Evolutionary conservation across 441 rosid species (phyloP).

Genomic region (Bruguiera hainesii): DNA sequence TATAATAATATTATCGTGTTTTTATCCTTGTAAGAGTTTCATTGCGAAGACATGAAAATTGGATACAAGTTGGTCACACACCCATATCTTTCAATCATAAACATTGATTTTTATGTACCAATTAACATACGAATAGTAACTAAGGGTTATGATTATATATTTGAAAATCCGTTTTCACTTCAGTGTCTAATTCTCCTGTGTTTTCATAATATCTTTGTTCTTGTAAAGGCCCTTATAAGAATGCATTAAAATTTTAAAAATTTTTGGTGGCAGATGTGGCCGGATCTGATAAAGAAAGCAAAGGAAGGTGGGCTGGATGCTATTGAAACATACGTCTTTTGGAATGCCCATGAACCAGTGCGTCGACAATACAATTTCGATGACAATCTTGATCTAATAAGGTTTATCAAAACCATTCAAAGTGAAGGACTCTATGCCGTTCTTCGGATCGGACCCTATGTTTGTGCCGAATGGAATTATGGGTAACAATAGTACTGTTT

Average conservation of each 20-base stretch:
- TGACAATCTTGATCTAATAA: slow-evolving; percentile 36
- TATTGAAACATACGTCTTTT: slow-evolving; percentile 73
- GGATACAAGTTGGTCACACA: no score
- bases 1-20: no score
- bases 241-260: no score
- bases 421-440: slow-evolving; percentile 37
- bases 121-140: no score
- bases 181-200: no score
- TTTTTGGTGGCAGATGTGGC: slow-evolving; percentile 57
- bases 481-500: slow-evolving; percentile 25
- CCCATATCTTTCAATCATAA: no score
- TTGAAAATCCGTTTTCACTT: no score
- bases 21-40: not conserved
- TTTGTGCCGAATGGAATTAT: slow-evolving; percentile 63
- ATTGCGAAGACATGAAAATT: no score
- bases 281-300: slow-evolving; percentile 54
- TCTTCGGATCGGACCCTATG: slow-evolving; percentile 69
- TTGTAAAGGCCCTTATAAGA: no score
- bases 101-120: no score
- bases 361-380: slow-evolving; percentile 45
- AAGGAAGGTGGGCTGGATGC: slow-evolving; percentile 75
- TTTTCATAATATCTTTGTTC: not conserved
- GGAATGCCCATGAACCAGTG: slow-evolving; percentile 78
- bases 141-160: no score
- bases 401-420: slow-evolving; percentile 39